Percentiles rank a stretch among this genome's conserved stretches.
Evolutionary conservation across 305 asterid genomes (phyloP).

Genomic region (Fraxinus baroniana): DNA sequence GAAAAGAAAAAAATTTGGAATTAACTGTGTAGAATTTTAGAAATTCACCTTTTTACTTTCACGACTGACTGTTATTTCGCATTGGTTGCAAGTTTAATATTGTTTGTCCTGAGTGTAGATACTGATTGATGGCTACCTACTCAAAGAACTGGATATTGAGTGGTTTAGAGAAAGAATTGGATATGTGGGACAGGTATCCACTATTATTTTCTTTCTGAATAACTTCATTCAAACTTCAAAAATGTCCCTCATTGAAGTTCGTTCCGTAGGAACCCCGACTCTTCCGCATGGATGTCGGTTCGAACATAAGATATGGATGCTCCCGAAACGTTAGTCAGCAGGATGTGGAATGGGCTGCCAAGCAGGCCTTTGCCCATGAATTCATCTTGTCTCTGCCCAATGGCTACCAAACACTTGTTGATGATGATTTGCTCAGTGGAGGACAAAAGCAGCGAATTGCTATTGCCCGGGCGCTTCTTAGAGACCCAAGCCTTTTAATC

Average conservation of each 20-base stretch:
- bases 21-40: not conserved
- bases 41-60: conserved; percentile 2
- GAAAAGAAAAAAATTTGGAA: not conserved
- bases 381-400: conserved; percentile 74
- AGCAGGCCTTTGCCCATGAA: conserved; percentile 88
- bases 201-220: conserved; percentile 7
- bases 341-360: conserved; percentile 89
- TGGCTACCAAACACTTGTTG: conserved; percentile 86
- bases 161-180: conserved; percentile 89
- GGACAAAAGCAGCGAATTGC: conserved; percentile 98
- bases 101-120: conserved; percentile 49
- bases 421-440: conserved; percentile 96
- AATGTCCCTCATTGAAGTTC: conserved; percentile 12
- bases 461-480: conserved; percentile 85
- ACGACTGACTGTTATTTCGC: conserved; percentile 4
- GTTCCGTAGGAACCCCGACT: conserved; percentile 81
- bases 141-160: conserved; percentile 63
- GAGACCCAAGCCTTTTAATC: conserved; percentile 82
- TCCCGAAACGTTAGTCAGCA: conserved; percentile 58
- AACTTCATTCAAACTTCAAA: conserved; percentile 10
- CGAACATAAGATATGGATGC: conserved; percentile 90
- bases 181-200: conserved; percentile 89
- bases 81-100: conserved; percentile 2
- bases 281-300: conserved; percentile 75
- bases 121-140: conserved; percentile 66